Evolutionary conservation across 164 flowering plant genomes (phyloP).

Genomic region (Cinnamomum chago): DNA sequence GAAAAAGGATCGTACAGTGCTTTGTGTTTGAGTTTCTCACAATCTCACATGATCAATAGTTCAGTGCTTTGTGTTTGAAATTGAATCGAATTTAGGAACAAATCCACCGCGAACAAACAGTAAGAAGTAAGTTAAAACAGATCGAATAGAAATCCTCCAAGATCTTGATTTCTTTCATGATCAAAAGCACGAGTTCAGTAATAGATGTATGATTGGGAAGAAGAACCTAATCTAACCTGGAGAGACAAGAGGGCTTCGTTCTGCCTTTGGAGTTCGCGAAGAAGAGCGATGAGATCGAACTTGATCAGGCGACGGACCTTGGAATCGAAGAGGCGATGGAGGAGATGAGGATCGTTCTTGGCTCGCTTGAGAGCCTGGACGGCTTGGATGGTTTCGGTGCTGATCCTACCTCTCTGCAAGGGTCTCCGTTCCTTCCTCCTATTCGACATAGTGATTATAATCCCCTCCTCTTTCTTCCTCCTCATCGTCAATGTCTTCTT

Average conservation of each 20-base stretch:
- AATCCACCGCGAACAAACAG: too few relatives aligned
- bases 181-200: too few relatives aligned
- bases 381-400: constrained; percentile 76
- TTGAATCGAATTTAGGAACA: too few relatives aligned
- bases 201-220: too few relatives aligned
- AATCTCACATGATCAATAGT: too few relatives aligned
- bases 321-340: constrained; percentile 32
- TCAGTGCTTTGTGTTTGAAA: too few relatives aligned
- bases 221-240: constrained; percentile 32
- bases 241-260: constrained; percentile 48
- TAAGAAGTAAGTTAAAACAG: too few relatives aligned
- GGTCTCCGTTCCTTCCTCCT: constrained; percentile 72
- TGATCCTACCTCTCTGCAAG: constrained; percentile 59
- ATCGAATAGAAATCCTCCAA: too few relatives aligned
- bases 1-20: too few relatives aligned
- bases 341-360: constrained; percentile 14
- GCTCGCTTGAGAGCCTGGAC: constrained; percentile 65
- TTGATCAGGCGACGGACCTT: constrained; percentile 53
- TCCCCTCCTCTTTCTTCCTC: constrained; percentile 1
- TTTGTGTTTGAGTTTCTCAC: too few relatives aligned
- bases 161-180: too few relatives aligned
- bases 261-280: constrained; percentile 71
- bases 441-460: constrained; percentile 42
- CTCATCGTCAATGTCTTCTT: neutral
- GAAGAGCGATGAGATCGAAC: constrained; percentile 66